These are phyloP conservation scores for Aquilaria yunnanensis DNA, from an alignment of 345 rosid species.

Conservation along the genomic window DNA sequence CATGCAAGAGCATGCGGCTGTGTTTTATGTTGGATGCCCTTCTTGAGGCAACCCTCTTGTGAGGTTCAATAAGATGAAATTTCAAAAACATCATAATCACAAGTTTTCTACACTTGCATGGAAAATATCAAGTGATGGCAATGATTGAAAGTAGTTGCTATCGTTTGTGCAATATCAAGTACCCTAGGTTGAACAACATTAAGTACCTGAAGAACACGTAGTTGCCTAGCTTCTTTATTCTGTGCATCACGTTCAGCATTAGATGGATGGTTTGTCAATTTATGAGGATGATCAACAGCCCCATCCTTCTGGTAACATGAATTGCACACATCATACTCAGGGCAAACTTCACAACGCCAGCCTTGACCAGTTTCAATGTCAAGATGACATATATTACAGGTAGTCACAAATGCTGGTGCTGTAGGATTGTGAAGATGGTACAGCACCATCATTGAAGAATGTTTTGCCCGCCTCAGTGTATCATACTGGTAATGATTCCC, in stretches of 20 bases:
- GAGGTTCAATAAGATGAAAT: too few species aligned
- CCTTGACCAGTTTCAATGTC: slow-evolving; percentile 99
- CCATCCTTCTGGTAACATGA: slow-evolving; percentile 79
- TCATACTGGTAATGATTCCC: slow-evolving; percentile 99
- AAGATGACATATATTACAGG: slow-evolving; percentile 80
- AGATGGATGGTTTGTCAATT: slow-evolving; percentile 88
- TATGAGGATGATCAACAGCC: slow-evolving; percentile 86
- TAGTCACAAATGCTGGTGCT: slow-evolving; percentile 93
- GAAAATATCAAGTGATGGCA: too few species aligned
- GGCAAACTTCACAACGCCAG: slow-evolving; percentile 98
- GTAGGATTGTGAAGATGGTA: slow-evolving; percentile 99
- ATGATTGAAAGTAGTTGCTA: too few species aligned
- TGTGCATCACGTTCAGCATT: slow-evolving; percentile 91
- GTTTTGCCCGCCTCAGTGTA: slow-evolving; percentile 95
- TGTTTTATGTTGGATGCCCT: too few species aligned
- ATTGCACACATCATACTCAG: slow-evolving; percentile 94
- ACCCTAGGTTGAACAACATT: background rate
- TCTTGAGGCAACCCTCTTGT: too few species aligned
- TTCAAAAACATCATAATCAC: too few species aligned
- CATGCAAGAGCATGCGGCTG: too few species aligned
- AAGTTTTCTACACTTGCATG: too few species aligned
- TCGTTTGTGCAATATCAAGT: too few species aligned
- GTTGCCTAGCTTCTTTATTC: slow-evolving; percentile 93
- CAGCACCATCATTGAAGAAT: slow-evolving; percentile 99
- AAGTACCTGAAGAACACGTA: slow-evolving; percentile 72